Evolutionary conservation across 2,329 filamentous ascomycete genomes (phyloP).

Genomic region (Pseudogymnoascus sp.): DNA sequence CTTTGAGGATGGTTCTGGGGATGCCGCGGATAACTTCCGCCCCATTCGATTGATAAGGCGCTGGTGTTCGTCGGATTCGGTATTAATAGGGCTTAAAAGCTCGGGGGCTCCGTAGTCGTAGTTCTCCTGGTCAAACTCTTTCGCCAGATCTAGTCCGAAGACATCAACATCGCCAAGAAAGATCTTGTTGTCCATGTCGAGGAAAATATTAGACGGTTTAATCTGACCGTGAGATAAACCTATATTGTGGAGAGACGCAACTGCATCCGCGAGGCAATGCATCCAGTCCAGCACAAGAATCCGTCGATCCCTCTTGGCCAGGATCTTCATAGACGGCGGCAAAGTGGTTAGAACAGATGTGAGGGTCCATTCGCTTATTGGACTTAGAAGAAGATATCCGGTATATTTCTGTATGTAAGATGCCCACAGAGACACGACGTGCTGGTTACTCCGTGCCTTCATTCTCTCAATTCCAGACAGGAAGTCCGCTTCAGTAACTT

Average conservation of each 20-base stretch:
- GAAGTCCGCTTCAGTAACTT: slow-evolving; percentile 46
- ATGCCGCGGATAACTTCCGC: slow-evolving; percentile 26
- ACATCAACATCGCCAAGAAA: slow-evolving; percentile 56
- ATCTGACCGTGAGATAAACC: slow-evolving; percentile 60
- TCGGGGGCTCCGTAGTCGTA: slow-evolving; percentile 71
- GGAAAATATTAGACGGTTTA: slow-evolving; percentile 60
- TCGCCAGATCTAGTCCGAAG: slow-evolving; percentile 35
- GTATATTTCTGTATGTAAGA: slow-evolving; percentile 58
- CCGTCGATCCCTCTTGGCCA: slow-evolving; percentile 52
- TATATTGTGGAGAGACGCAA: slow-evolving; percentile 58
- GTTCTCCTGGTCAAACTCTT: slow-evolving; percentile 54
- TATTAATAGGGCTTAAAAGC: slow-evolving; percentile 27
- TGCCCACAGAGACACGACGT: slow-evolving; percentile 62
- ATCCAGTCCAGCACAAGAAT: slow-evolving; percentile 63
- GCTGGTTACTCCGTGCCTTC: slow-evolving; percentile 53
- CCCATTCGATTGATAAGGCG: slow-evolving; percentile 29
- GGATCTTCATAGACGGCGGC: slow-evolving; percentile 52
- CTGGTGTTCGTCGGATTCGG: slow-evolving; percentile 30
- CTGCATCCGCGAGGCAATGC: slow-evolving; percentile 59
- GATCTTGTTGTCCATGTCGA: slow-evolving; percentile 56
- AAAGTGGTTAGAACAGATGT: slow-evolving; percentile 58
- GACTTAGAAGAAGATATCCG: slow-evolving; percentile 59
- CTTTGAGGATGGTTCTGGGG: slow-evolving; percentile 10
- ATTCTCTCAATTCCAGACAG: slow-evolving; percentile 52
- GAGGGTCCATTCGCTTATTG: slow-evolving; percentile 57